Conservation (phyloP, 768 basidiomycete genomes). For the Holtermannia corniformis region DNA sequence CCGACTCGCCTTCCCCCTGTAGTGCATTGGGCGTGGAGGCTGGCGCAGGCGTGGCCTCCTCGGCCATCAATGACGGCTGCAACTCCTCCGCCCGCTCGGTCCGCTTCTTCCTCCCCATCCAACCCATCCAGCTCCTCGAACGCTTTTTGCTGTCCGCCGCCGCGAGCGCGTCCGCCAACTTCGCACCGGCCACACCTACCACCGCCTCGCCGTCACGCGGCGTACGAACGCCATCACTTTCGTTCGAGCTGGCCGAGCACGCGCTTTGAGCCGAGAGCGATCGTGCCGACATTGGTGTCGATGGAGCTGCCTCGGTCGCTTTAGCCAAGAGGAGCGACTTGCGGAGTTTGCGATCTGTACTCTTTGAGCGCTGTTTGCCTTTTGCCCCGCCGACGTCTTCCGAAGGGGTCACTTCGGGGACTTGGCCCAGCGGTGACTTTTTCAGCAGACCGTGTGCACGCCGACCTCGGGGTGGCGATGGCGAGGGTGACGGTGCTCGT, state of each 20-base stretch:
- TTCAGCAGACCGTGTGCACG: background rate
- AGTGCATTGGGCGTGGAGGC: slow-evolving; percentile 8
- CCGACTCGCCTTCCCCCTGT: background rate
- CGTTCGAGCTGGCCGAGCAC: slow-evolving; percentile 13
- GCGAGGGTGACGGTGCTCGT: background rate
- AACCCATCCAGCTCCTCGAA: slow-evolving; percentile 16
- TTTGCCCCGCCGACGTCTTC: no score
- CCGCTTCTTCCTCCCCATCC: slow-evolving; percentile 18
- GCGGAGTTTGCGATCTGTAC: no score
- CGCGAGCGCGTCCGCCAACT: slow-evolving; percentile 17
- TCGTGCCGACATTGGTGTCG: slow-evolving; percentile 21
- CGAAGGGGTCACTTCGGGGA: slow-evolving; percentile 2
- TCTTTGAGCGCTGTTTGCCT: no score
- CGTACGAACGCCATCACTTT: slow-evolving; percentile 19
- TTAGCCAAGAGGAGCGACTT: no score
- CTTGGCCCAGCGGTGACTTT: slow-evolving; percentile 4
- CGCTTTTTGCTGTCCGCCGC: slow-evolving; percentile 13
- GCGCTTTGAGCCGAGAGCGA: slow-evolving; percentile 18
- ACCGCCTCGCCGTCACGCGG: slow-evolving; percentile 13
- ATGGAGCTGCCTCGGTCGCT: slow-evolving; percentile 4
- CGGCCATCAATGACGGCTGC: background rate
- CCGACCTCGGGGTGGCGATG: background rate
- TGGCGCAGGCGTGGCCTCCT: slow-evolving; percentile 1
- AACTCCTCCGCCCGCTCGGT: slow-evolving; percentile 2
- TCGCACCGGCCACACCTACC: slow-evolving; percentile 12